Base-by-base conservation (phyloP, 164 flowering plant species). In the Vitis rotundifolia region DNA sequence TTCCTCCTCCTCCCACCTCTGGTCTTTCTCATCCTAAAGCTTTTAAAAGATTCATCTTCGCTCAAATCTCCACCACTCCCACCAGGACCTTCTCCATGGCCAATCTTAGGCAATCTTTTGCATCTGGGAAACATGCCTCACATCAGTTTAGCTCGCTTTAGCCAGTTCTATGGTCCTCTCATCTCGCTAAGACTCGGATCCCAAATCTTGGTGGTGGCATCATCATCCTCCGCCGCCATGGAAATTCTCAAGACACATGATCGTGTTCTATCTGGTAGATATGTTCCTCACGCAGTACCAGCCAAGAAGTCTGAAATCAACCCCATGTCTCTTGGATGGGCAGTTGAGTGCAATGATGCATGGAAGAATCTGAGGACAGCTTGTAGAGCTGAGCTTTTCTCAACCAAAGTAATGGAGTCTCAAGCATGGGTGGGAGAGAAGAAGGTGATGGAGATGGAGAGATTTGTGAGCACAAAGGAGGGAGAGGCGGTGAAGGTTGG, bases 11-110 rank as follows among this genome's bases (percentile, higher is more conserved):
- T 31, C 44, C 44, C 7, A 31, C 44, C 0, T 31, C 44, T 31
- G 5, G 44, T 7, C 44, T 22, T 31, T 31, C 44, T 31, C 44
- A 31, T 31, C 44, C 22, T 22, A 22, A 22, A 22, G 22, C 22
- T 22, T 22, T 22, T 22, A 22, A 22, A 22, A 22, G 22, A 22
- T 22, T 22, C 22, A 22, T 22, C 22, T 22, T 22, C 22, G 7
- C 44, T 31, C 44, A 31, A 31, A 31, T 31, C 44, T 31, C 44
- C 6, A 7, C 44, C 44, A 3, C 54, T 64, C 8, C 84, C 86
- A 37, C 86, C 86, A 28, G 86, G 86, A 0, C 86, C 86, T 19
- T 22, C n/a, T 12, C 74, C 82, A 74, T 83, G 80, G 79, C 86
- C 84, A 16, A 48, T 83, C n/a, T 1, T 83, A 2, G 86, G 86